These are phyloP conservation scores for Lipomyces spencermartinsiae DNA, from an alignment of 805 yeast genomes.

Conservation along the genomic window DNA sequence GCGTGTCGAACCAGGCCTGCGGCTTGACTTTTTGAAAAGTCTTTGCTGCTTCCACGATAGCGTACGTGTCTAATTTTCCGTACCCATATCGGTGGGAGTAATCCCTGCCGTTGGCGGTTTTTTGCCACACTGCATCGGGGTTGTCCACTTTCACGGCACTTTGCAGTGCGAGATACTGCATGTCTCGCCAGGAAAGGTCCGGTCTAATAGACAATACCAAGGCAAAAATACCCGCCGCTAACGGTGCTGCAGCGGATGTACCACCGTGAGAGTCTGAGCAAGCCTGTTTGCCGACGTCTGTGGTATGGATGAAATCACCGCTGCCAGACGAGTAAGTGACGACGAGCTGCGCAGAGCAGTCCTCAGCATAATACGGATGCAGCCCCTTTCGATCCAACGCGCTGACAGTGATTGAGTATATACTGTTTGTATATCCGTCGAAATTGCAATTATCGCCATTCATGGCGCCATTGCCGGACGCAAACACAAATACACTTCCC, in stretches of 20 bases:
- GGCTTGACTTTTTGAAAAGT: conserved; percentile 88
- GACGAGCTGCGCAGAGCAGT: conserved; percentile 93
- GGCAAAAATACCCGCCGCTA: conserved; percentile 95
- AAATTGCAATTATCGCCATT: conserved; percentile 90
- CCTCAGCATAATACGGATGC: conserved; percentile 90
- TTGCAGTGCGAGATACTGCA: conserved; percentile 80
- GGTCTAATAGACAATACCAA: conserved; percentile 84
- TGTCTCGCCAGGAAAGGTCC: conserved; percentile 90
- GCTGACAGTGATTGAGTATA: conserved; percentile 91
- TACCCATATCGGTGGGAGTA: conserved; percentile 90
- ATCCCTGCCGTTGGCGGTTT: conserved; percentile 66
- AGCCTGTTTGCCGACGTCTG: conserved; percentile 59
- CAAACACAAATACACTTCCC: conserved; percentile 92
- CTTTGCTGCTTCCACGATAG: conserved; percentile 72
- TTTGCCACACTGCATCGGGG: conserved; percentile 74
- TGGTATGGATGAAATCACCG: conserved; percentile 80
- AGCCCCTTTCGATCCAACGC: conserved; percentile 86
- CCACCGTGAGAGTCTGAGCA: conserved; percentile 89
- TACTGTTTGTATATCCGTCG: conserved; percentile 96
- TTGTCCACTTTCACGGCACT: conserved; percentile 73
- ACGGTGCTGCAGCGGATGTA: conserved; percentile 98
- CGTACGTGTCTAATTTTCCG: conserved; percentile 86
- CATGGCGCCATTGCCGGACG: conserved; percentile 91
- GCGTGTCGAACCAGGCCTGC: conserved; percentile 78
- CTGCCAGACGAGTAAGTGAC: conserved; percentile 93